Percentiles rank a stretch among this genome's conserved stretches.
These are phyloP conservation scores for Mucor velutinosus DNA, from an alignment of 371 early-diverging fungal species.

Conservation along the genomic window DNA sequence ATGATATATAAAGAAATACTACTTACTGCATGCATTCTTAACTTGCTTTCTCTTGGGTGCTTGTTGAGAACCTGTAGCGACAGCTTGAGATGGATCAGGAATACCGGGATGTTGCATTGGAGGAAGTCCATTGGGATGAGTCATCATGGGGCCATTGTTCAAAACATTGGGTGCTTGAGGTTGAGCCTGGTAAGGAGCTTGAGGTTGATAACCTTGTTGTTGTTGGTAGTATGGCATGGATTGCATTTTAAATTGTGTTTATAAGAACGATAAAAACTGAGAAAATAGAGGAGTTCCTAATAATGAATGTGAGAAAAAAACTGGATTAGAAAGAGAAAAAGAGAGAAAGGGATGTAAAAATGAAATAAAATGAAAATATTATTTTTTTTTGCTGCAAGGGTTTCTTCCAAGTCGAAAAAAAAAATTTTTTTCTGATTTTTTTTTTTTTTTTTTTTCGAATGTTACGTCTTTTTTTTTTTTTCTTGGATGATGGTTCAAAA, in stretches of 20 bases:
- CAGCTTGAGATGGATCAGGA: conserved; percentile 18
- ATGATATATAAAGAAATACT: not conserved
- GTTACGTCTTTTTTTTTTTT: conserved; percentile 11
- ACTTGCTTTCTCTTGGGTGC: conserved; percentile 49
- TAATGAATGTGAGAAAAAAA: conserved; percentile 6
- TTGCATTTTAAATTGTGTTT: conserved; percentile 27
- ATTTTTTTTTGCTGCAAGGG: conserved; percentile 7
- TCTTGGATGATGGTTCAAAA: not conserved
- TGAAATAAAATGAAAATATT: conserved; percentile 13
- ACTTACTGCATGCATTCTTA: conserved; percentile 56
- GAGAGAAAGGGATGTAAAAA: conserved; percentile 14
- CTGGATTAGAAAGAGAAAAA: conserved; percentile 6
- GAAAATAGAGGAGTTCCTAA: conserved; percentile 18
- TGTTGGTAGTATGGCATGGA: conserved; percentile 43
- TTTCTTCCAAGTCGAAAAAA: not conserved
- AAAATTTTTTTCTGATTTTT: conserved; percentile 8
- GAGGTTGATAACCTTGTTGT: conserved; percentile 35
- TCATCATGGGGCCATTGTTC: conserved; percentile 23
- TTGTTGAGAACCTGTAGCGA: conserved; percentile 14
- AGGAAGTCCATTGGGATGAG: conserved; percentile 33
- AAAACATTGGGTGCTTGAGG: conserved; percentile 16
- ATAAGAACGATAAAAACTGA: conserved; percentile 9
- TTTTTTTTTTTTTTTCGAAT: conserved; percentile 11
- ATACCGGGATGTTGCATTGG: conserved; percentile 38
- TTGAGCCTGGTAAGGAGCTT: conserved; percentile 31